Percentiles rank a stretch among this genome's conserved stretches.
These are phyloP conservation scores for Trichopus zeylanicus DNA, from an alignment of 116 monocot species.

Conservation along the genomic window DNA sequence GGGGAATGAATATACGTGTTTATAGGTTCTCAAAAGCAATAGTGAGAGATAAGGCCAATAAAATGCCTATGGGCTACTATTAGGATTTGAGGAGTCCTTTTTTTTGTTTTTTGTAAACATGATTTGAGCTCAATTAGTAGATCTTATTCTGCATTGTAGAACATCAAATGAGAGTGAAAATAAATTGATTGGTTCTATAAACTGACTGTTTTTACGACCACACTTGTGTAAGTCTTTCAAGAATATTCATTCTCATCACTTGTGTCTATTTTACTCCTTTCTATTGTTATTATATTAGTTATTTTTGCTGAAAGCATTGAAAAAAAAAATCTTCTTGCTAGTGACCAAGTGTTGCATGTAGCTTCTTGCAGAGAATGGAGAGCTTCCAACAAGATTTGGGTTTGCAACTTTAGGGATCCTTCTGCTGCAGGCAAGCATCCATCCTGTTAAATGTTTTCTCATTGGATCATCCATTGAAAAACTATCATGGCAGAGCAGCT, in stretches of 20 bases:
- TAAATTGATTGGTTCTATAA: too few species aligned
- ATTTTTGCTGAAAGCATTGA: neutral
- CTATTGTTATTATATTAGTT: neutral
- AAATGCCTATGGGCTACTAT: too few species aligned
- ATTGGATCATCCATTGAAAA: neutral
- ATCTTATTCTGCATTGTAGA: too few species aligned
- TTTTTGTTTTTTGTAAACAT: too few species aligned
- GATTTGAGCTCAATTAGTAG: too few species aligned
- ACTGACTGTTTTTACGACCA: too few species aligned
- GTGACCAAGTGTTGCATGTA: constrained; percentile 23
- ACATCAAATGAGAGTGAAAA: too few species aligned
- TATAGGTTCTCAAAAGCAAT: too few species aligned
- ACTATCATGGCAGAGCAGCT: neutral
- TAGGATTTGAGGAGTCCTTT: too few species aligned
- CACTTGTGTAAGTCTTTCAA: too few species aligned
- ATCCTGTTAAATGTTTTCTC: neutral
- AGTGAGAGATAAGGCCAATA: too few species aligned
- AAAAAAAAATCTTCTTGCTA: neutral
- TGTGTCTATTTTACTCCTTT: neutral
- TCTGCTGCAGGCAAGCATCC: constrained; percentile 56
- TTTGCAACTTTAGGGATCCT: constrained; percentile 96
- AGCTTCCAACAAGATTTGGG: constrained; percentile 97
- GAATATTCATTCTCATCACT: neutral
- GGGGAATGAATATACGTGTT: too few species aligned
- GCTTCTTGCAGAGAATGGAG: constrained; percentile 99